Evolutionary conservation across 2,329 filamentous ascomycete species (phyloP), one percentile per base, ranked within the genome.

Genomic region (Lecanosticta acicola): DNA sequence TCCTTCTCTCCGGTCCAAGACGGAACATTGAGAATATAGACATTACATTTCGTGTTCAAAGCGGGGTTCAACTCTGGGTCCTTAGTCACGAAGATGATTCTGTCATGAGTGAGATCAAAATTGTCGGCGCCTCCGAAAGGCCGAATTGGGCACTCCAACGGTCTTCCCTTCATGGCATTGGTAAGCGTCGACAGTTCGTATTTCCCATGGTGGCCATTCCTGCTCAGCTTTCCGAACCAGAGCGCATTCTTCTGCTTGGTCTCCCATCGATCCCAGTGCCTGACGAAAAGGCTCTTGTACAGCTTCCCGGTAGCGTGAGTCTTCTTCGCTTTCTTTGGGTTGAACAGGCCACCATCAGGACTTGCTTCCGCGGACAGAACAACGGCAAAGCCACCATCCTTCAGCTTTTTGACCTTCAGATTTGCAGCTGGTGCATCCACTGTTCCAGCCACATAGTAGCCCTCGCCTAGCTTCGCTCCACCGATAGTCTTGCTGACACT

Each of bases 111-210:
- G 48, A 91, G 78, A 59, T 94, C 87, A 59, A 90, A 95, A 65
- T 94, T 84, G n/a, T 80, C 78, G 0, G 80, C 71, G 16, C 85
- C 87, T 3, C 89, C 89, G 58, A 94, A 94, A 0, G 87, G 84
- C 39, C 78, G 81, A 14, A 89, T 80, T 0, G 85, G 90, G 40
- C 72, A 83, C 59, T 80, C 82, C 20, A 85, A 72, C 14, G 66
- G 63, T 35, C 64, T 80, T 13, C 73, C 77, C 10, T 75, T 73
- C 33, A 91, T 70, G 2, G 83, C 78, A 59, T 90, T 90, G 44
- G 69, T 73, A 36, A 87, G 66, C 0, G 71, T 68, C 3, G 65
- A 65, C 7, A 74, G 59, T 26, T 58, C 55, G 41, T 67, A 68
- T 38, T 65, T 61, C 45, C 67, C 63, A 29, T 50, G 46, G 37